Base-by-base conservation (phyloP, 192 early-diverging fungal species). In the Linnemannia zychae region DNA sequence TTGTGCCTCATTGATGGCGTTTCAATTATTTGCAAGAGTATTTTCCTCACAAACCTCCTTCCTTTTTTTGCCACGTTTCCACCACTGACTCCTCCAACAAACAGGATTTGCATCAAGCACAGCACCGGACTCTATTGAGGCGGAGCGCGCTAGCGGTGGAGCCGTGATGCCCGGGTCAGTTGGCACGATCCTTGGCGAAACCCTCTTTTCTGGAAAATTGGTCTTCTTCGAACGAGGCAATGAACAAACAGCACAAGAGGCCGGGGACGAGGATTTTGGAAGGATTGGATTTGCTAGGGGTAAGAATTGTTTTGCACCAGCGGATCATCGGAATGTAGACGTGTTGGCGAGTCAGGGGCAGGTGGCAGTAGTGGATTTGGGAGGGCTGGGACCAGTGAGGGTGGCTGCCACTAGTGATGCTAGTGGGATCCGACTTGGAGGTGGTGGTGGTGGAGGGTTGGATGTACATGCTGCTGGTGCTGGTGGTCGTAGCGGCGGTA, bases 51-150 rank as follows among this genome's bases (percentile, higher is more conserved):
- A 18, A 20, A 6, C 11, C 0, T 48, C 36, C 50, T 75, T 72
- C 17, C 40, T 71, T 37, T 71, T 18, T 60, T 47, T 20, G n/a
- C n/a, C n/a, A n/a, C n/a, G n/a, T n/a, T n/a, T n/a, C n/a, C n/a
- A n/a, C n/a, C n/a, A n/a, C n/a, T n/a, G n/a, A n/a, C n/a, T n/a
- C n/a, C n/a, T n/a, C n/a, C n/a, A 24, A 34, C 48, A 7, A 24
- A 40, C 65, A 84, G 82, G 82, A 22, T 84, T 84, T n/a, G 75
- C 77, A 0, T 84, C 82, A 22, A 84, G 82, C n/a, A 84, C 82
- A 24, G 22, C 82, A 31, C 68, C 82, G 0, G 76, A 84, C 36
- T 33, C 57, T 6, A 53, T 84, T 12, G 77, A 71, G 18, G 67
- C 66, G 1, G 82, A 84, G 36, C 65, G 15, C 0, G 82, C 67